Evolutionary conservation across 495 filamentous ascomycete species (phyloP).

Genomic region (Platismatia glauca): DNA sequence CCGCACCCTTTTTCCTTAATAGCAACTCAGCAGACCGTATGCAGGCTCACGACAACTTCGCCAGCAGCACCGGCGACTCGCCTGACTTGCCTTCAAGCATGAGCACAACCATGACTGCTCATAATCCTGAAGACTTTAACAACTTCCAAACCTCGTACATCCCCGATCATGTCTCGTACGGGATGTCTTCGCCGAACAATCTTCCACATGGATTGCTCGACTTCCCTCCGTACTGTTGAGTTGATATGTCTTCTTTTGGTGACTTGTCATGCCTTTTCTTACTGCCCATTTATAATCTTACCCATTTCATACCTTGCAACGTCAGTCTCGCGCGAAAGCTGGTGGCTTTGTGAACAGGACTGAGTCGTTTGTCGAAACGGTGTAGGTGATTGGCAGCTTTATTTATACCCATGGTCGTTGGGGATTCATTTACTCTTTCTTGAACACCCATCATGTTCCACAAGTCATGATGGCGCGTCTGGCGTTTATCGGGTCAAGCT

Average conservation of each 20-base stretch:
- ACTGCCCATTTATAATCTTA: not conserved
- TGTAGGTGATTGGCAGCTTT: conserved; percentile 5
- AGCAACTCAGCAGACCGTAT: not conserved
- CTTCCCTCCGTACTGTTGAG: not conserved
- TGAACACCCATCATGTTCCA: not conserved
- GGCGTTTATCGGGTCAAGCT: not conserved
- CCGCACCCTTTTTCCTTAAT: not conserved
- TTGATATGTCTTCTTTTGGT: not conserved
- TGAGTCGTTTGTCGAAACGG: not conserved
- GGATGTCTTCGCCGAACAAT: not conserved
- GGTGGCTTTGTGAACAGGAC: conserved; percentile 1
- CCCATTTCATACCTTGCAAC: not conserved
- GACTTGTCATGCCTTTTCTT: not conserved
- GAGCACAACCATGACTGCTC: not conserved
- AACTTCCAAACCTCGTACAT: not conserved
- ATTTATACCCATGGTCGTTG: not conserved
- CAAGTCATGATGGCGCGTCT: not conserved
- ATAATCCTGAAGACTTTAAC: not conserved
- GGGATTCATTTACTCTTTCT: not conserved
- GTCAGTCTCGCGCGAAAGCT: not conserved
- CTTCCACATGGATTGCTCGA: conserved; percentile 1
- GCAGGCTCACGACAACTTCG: not conserved
- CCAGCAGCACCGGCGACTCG: not conserved
- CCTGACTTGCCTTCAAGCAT: not conserved
- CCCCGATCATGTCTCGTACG: not conserved